Conservation (phyloP, 495 filamentous ascomycete genomes). For the Aeminium ludgeri region DNA sequence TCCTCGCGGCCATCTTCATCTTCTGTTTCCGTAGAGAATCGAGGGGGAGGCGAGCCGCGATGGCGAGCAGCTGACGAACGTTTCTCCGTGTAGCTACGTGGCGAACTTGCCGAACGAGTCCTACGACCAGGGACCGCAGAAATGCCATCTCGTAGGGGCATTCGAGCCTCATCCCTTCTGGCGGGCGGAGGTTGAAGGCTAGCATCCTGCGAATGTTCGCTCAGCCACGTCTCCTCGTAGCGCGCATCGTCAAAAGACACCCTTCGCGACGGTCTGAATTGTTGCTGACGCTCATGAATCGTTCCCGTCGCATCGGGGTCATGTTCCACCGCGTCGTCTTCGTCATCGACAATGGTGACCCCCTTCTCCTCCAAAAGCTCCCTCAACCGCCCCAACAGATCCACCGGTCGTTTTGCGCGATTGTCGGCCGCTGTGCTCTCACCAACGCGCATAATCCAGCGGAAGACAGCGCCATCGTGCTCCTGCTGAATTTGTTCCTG, state of each 20-base stretch:
- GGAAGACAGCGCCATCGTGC: constrained; percentile 55
- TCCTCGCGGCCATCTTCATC: too few species aligned
- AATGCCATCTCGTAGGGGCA: too few species aligned
- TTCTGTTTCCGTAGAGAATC: background rate
- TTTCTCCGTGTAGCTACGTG: too few species aligned
- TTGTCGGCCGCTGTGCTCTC: constrained; percentile 23
- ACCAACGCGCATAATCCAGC: constrained; percentile 68
- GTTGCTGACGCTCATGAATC: background rate
- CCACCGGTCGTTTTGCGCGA: constrained; percentile 19
- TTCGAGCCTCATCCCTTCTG: too few species aligned
- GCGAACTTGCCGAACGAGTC: too few species aligned
- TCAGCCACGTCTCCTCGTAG: constrained; percentile 20
- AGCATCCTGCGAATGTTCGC: constrained; percentile 6
- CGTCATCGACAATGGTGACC: constrained; percentile 31
- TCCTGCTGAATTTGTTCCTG: constrained; percentile 50
- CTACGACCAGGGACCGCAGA: background rate
- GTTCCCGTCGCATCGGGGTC: constrained; percentile 9
- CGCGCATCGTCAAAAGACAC: constrained; percentile 24
- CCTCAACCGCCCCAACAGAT: constrained; percentile 50
- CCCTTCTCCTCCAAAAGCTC: constrained; percentile 44
- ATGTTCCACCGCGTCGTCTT: constrained; percentile 20
- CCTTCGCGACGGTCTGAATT: constrained; percentile 3
- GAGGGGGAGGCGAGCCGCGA: too few species aligned
- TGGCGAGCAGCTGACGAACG: background rate
- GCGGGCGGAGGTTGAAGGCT: too few species aligned